Conservation (phyloP, 371 early-diverging fungal species). For the Actinomortierella wolfii region DNA sequence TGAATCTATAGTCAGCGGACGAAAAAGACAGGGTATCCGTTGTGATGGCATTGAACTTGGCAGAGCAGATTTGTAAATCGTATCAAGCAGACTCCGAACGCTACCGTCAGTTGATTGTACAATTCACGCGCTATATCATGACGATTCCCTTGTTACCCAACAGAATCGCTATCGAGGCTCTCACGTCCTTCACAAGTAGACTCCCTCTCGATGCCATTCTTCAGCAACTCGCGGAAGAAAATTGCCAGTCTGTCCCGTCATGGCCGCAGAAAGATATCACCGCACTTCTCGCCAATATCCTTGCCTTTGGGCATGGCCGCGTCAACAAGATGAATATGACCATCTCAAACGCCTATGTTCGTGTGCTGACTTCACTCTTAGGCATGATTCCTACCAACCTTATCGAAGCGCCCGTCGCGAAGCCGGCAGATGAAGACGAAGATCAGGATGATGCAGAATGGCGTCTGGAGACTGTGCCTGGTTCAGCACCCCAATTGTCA, state of each 20-base stretch:
- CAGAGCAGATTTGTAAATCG: conserved; percentile 18
- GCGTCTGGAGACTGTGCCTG: conserved; percentile 14
- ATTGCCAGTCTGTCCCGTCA: conserved; percentile 4
- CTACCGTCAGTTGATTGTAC: conserved; percentile 4
- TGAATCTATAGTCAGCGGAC: conserved; percentile 20
- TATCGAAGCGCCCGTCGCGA: conserved; percentile 13
- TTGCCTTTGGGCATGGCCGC: conserved; percentile 53
- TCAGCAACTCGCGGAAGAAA: conserved; percentile 21
- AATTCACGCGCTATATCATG: conserved; percentile 46
- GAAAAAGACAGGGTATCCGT: conserved; percentile 22
- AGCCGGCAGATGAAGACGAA: conserved; percentile 49
- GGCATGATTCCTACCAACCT: conserved; percentile 21
- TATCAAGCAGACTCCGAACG: conserved; percentile 2
- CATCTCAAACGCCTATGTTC: conserved; percentile 23
- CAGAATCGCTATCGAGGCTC: conserved; percentile 46
- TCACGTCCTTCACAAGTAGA: conserved; percentile 40
- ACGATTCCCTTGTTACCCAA: conserved; percentile 50
- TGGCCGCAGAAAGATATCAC: conserved; percentile 14
- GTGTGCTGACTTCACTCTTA: conserved; percentile 21
- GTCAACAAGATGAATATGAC: conserved; percentile 31
- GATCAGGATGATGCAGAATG: conserved; percentile 50
- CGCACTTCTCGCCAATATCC: conserved; percentile 49
- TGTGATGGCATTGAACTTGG: conserved; percentile 12
- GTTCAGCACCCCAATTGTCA: conserved; percentile 14
- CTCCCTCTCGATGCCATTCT: conserved; percentile 50